Evolutionary conservation across 2,329 filamentous ascomycete species (phyloP).

Genomic region (Aspergillus carbonarius): DNA sequence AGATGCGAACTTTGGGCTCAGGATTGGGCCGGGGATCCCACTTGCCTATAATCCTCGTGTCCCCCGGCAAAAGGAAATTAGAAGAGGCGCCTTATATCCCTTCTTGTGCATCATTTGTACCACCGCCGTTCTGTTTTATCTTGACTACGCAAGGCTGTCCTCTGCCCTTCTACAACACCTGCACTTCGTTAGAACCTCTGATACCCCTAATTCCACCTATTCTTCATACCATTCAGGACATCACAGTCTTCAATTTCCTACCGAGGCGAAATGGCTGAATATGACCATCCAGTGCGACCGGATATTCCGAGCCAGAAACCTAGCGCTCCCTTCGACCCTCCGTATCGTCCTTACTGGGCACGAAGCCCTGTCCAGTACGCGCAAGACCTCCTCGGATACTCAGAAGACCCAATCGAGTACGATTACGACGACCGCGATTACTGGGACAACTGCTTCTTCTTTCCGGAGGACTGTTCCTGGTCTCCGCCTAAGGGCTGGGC

Average conservation of each 20-base stretch:
- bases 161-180: background rate
- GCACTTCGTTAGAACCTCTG: background rate
- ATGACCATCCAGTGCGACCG: slow-evolving; percentile 21
- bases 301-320: slow-evolving; percentile 14
- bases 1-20: background rate
- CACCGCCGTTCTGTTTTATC: slow-evolving; percentile 4
- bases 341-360: slow-evolving; percentile 41
- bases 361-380: slow-evolving; percentile 39
- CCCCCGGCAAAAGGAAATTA: background rate
- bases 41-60: background rate
- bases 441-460: slow-evolving; percentile 45
- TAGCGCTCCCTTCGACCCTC: slow-evolving; percentile 15
- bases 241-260: background rate
- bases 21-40: background rate
- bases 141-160: background rate
- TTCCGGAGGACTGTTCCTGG: slow-evolving; percentile 45
- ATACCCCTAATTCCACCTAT: background rate
- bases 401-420: slow-evolving; percentile 44
- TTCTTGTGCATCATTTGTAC: slow-evolving; percentile 17
- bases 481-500: slow-evolving; percentile 34
- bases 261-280: slow-evolving; percentile 23
- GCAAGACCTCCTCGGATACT: slow-evolving; percentile 40
- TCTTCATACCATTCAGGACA: background rate
- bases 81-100: slow-evolving; percentile 6
- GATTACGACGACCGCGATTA: slow-evolving; percentile 44